phyloP scores from a whole-genome alignment of 345 rosid species.

The Eucalyptus coolabah region DNA sequence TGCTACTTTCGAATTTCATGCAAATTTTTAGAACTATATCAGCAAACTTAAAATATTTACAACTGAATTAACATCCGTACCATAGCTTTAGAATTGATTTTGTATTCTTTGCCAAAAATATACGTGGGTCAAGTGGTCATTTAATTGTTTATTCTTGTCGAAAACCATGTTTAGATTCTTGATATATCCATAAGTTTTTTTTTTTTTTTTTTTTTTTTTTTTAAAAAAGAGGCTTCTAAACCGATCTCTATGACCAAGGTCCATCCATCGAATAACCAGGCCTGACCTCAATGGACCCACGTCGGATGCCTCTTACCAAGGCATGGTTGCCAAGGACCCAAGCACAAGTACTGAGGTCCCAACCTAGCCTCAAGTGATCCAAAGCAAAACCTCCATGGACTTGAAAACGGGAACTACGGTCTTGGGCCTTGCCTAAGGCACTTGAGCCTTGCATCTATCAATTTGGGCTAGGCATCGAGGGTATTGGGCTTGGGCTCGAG shows the following conservation, averaged over 20 bases:
- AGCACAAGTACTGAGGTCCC: neutral
- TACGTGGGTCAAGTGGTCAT: neutral
- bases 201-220: too few species aligned
- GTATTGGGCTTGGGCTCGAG: neutral
- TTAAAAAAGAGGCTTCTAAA: neutral
- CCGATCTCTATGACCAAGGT: rapidly evolving
- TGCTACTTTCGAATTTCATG: too few species aligned
- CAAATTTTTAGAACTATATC: too few species aligned
- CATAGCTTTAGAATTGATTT: neutral
- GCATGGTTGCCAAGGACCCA: neutral
- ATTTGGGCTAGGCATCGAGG: rapidly evolving
- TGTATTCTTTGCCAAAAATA: neutral
- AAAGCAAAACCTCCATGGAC: neutral
- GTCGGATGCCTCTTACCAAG: neutral
- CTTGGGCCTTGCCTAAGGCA: neutral
- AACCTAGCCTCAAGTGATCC: neutral
- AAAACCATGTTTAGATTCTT: neutral
- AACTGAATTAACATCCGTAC: rapidly evolving
- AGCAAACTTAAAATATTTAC: too few species aligned
- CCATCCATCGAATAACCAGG: neutral
- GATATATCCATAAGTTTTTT: neutral
- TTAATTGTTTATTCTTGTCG: neutral
- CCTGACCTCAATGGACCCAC: rapidly evolving
- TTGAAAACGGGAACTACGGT: neutral
- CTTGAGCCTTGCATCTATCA: too few species aligned